A percentile compares a stretch with the other conserved stretches of the same genome.
phyloP scores from a whole-genome alignment of 768 basidiomycete species.

The Boletus vermiculosoides region DNA sequence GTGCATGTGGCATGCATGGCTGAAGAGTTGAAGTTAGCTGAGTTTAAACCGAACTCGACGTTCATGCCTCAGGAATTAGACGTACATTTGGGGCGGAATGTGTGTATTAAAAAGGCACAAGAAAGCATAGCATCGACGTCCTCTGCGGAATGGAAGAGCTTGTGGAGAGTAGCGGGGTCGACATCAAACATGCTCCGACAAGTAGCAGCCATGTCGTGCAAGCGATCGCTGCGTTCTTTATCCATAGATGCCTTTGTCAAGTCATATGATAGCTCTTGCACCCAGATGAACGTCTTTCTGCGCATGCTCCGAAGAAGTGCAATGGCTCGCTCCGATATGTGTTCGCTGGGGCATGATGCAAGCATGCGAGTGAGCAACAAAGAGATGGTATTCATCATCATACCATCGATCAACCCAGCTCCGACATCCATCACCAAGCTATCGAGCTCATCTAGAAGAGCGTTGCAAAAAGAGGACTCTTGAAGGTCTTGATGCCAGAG shows the following conservation, averaged over 20 bases:
- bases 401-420: conserved; percentile 19
- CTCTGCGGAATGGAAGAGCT: too few relatives aligned
- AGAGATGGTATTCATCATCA: conserved; percentile 29
- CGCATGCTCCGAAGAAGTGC: background rate
- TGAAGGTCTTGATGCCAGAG: background rate
- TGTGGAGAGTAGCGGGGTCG: background rate
- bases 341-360: background rate
- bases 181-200: background rate
- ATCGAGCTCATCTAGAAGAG: background rate
- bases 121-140: background rate
- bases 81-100: background rate
- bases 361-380: conserved; percentile 18
- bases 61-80: background rate
- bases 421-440: background rate
- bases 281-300: background rate
- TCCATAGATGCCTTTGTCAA: background rate
- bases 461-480: background rate
- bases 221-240: background rate
- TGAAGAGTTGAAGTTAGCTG: background rate
- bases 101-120: background rate
- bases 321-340: background rate
- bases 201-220: background rate
- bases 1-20: too few relatives aligned
- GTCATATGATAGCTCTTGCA: background rate
- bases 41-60: background rate